Conservation (phyloP, 2,329 filamentous ascomycete genomes). For the Allantophomopsis cytisporea region DNA sequence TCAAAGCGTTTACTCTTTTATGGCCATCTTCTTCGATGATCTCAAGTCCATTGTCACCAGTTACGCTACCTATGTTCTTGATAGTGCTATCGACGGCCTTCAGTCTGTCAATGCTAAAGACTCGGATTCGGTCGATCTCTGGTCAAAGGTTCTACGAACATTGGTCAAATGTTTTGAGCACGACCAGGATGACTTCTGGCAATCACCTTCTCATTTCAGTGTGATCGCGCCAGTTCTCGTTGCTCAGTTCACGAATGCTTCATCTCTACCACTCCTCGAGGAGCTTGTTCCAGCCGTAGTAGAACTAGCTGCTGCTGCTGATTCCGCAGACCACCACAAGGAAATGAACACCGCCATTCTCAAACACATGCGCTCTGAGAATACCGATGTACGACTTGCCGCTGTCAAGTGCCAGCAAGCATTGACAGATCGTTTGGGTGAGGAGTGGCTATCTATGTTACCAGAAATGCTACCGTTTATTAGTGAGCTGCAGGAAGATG, state of each 20-base stretch:
- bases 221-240: constrained; percentile 58
- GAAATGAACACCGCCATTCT: constrained; percentile 71
- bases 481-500: constrained; percentile 89
- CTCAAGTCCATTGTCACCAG: constrained; percentile 90
- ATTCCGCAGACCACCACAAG: constrained; percentile 83
- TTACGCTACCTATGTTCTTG: constrained; percentile 76
- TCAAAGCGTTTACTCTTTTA: constrained; percentile 70
- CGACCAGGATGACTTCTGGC: constrained; percentile 94
- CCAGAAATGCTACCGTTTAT: constrained; percentile 96
- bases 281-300: constrained; percentile 63
- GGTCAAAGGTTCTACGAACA: constrained; percentile 56
- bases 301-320: constrained; percentile 66
- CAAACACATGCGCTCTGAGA: constrained; percentile 62
- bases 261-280: constrained; percentile 25
- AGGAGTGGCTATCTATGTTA: constrained; percentile 84
- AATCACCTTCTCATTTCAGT: constrained; percentile 75
- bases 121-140: constrained; percentile 43
- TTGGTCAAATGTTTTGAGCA: constrained; percentile 68
- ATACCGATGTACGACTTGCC: constrained; percentile 59
- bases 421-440: constrained; percentile 68
- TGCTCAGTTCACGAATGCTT: constrained; percentile 44
- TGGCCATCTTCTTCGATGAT: constrained; percentile 65
- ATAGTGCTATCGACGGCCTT: constrained; percentile 56
- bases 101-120: constrained; percentile 26
- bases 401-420: constrained; percentile 72